phyloP scores from a whole-genome alignment of 768 basidiomycete species.

The Termitomyces bulborhizus region DNA sequence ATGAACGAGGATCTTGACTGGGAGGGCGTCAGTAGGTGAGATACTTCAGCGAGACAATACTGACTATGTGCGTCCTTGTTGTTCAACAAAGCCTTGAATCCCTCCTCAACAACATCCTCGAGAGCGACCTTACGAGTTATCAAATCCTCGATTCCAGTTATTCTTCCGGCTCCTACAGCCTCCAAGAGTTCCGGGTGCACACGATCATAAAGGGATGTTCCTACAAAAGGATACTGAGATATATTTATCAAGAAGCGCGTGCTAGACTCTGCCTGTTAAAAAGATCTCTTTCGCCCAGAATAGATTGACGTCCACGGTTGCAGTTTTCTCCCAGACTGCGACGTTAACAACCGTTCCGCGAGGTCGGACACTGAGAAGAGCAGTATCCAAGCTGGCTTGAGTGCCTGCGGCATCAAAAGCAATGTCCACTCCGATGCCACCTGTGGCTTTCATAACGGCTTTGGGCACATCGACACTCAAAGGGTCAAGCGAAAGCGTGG shows the following conservation, averaged over 20 bases:
- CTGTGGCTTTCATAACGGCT: constrained; percentile 21
- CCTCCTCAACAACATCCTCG: constrained; percentile 36
- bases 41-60: constrained; percentile 1
- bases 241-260: neutral
- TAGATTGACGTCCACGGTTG: constrained; percentile 29
- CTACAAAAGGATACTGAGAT: constrained; percentile 15
- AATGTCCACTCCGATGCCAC: constrained; percentile 32
- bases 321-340: constrained; percentile 34
- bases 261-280: constrained; percentile 25
- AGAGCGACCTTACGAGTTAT: constrained; percentile 37
- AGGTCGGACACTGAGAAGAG: constrained; percentile 28
- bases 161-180: constrained; percentile 31
- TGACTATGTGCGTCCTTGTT: constrained; percentile 36
- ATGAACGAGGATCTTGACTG: constrained; percentile 34
- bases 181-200: constrained; percentile 31
- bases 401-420: constrained; percentile 43
- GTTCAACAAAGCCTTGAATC: constrained; percentile 31
- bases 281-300: constrained; percentile 31
- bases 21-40: neutral
- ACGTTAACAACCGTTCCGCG: constrained; percentile 35
- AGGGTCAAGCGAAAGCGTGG: constrained; percentile 32
- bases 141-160: constrained; percentile 31
- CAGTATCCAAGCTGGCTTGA: constrained; percentile 30
- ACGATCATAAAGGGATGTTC: constrained; percentile 30
- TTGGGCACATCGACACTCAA: constrained; percentile 19